Conservation (phyloP, 2,329 filamentous ascomycete species). For the Akanthomyces muscarius region DNA sequence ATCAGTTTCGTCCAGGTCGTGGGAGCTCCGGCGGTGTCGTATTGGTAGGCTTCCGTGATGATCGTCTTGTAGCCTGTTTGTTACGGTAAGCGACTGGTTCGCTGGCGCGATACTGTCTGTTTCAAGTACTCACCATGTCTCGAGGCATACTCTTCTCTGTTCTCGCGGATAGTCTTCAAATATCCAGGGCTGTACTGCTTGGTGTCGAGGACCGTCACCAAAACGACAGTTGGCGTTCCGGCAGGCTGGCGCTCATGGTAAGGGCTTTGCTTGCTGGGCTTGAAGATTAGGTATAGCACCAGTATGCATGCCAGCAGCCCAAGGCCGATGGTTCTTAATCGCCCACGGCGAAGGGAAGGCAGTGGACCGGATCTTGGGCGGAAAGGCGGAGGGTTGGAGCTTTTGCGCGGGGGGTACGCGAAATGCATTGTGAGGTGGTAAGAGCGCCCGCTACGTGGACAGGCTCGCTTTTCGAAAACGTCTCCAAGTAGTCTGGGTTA, state of each 20-base stretch:
- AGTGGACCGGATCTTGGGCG: constrained; percentile 54
- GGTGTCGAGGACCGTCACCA: constrained; percentile 81
- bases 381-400: constrained; percentile 71
- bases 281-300: constrained; percentile 58
- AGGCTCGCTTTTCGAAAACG: not conserved
- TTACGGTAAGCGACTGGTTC: not conserved
- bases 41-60: constrained; percentile 72
- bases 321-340: constrained; percentile 56
- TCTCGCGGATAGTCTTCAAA: constrained; percentile 70
- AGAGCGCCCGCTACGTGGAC: not conserved
- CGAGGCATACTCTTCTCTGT: constrained; percentile 78
- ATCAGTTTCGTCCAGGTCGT: constrained; percentile 74
- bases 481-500: not conserved
- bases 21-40: constrained; percentile 61
- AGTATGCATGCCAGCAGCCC: constrained; percentile 51
- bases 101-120: not conserved
- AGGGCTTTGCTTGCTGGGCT: constrained; percentile 26
- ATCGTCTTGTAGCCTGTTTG: constrained; percentile 76
- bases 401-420: constrained; percentile 82
- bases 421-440: constrained; percentile 65
- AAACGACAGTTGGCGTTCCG: constrained; percentile 62
- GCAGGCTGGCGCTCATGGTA: constrained; percentile 39
- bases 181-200: constrained; percentile 60
- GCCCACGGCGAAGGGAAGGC: constrained; percentile 55
- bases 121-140: constrained; percentile 64